These are phyloP conservation scores for Clohesyomyces aquaticus DNA, from an alignment of 495 filamentous ascomycete species.

Conservation along the genomic window DNA sequence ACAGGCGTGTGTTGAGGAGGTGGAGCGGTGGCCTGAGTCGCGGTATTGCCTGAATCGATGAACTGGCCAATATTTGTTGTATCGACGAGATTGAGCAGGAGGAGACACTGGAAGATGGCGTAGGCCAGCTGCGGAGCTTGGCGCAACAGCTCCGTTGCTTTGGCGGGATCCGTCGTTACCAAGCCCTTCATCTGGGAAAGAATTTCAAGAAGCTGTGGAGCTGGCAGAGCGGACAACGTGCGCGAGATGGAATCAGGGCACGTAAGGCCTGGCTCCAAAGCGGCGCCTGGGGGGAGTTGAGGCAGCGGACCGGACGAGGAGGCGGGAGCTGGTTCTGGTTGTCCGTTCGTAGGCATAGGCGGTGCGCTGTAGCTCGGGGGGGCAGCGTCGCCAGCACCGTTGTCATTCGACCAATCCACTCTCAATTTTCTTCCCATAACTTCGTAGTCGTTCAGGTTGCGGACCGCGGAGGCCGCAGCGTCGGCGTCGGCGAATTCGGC, in stretches of 20 bases:
- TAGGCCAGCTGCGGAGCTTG: conserved; percentile 93
- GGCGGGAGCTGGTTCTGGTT: conserved; percentile 43
- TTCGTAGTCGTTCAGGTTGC: conserved; percentile 95
- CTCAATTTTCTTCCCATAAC: conserved; percentile 93
- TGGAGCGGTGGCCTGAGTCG: conserved; percentile 31
- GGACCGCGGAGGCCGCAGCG: conserved; percentile 88
- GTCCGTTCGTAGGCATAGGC: conserved; percentile 46
- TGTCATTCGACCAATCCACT: conserved; percentile 94
- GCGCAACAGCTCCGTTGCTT: conserved; percentile 83
- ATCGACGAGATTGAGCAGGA: conserved; percentile 92
- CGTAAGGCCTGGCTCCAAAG: conserved; percentile 76
- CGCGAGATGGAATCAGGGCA: conserved; percentile 89
- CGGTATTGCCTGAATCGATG: conserved; percentile 56
- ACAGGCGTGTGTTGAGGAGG: conserved; percentile 36
- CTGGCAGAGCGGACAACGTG: conserved; percentile 81
- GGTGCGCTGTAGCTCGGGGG: conserved; percentile 53
- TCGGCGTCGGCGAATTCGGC: conserved; percentile 90
- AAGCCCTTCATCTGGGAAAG: conserved; percentile 93
- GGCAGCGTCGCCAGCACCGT: conserved; percentile 71
- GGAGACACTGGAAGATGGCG: conserved; percentile 92
- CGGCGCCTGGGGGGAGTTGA: conserved; percentile 79
- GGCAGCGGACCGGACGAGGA: conserved; percentile 58
- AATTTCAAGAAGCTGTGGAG: conserved; percentile 90
- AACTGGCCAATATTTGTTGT: conserved; percentile 60
- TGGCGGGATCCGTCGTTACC: conserved; percentile 74